Percentiles rank a stretch among this genome's conserved stretches.
Evolutionary conservation across 2,329 filamentous ascomycete genomes (phyloP).

Genomic region (Bertia moriformis): DNA sequence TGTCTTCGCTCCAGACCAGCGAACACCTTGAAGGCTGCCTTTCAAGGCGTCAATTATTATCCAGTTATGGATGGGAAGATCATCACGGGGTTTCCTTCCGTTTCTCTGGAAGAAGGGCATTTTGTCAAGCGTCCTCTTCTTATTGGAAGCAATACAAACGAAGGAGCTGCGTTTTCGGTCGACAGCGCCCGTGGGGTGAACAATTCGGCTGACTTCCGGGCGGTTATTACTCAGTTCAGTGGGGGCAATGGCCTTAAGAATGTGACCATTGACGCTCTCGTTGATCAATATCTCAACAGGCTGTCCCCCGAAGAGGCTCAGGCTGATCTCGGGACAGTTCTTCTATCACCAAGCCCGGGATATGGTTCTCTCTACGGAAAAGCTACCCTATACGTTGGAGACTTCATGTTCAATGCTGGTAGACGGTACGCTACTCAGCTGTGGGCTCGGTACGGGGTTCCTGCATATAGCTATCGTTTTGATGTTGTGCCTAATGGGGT

Average conservation of each 20-base stretch:
- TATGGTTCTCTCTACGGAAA: not conserved
- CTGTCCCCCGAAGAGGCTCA: slow-evolving; percentile 29
- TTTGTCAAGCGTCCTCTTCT: slow-evolving; percentile 28
- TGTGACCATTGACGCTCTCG: slow-evolving; percentile 21
- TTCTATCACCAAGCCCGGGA: too few relatives aligned
- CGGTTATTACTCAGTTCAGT: slow-evolving; percentile 20
- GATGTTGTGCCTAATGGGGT: slow-evolving; percentile 3
- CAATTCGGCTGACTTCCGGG: slow-evolving; percentile 23
- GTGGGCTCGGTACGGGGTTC: not conserved
- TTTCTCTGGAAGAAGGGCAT: slow-evolving; percentile 22
- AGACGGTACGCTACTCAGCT: not conserved
- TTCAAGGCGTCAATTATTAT: slow-evolving; percentile 21
- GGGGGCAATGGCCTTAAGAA: slow-evolving; percentile 26
- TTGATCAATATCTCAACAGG: slow-evolving; percentile 31
- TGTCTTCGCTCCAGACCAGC: slow-evolving; percentile 18
- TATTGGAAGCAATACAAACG: slow-evolving; percentile 32
- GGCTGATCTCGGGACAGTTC: too few relatives aligned
- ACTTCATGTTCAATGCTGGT: not conserved
- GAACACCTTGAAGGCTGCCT: slow-evolving; percentile 16
- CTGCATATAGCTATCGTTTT: slow-evolving; percentile 3
- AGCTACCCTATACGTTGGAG: not conserved
- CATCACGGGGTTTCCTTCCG: slow-evolving; percentile 29
- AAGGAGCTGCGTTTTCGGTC: slow-evolving; percentile 23
- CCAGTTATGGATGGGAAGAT: slow-evolving; percentile 30
- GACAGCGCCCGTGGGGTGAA: slow-evolving; percentile 20